These are phyloP conservation scores for Stephania japonica DNA, from an alignment of 164 flowering plant genomes.

Conservation along the genomic window DNA sequence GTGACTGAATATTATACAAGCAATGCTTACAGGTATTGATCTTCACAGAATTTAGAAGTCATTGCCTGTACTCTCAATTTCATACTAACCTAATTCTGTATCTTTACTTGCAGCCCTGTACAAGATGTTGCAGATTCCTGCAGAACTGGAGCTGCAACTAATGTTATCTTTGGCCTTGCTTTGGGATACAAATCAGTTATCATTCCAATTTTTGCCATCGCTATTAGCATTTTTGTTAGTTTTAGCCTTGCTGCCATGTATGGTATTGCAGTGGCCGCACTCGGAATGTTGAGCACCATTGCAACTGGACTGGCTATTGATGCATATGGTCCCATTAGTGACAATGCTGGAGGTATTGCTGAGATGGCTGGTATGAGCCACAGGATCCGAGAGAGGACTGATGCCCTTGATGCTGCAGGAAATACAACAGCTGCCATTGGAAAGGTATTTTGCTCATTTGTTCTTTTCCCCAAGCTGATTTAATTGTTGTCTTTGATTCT, in stretches of 20 bases:
- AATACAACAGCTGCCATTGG: constrained; percentile 84
- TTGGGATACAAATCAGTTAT: constrained; percentile 22
- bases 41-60: not conserved
- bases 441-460: constrained; percentile 33
- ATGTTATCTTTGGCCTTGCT: constrained; percentile 21
- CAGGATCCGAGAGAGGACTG: constrained; percentile 68
- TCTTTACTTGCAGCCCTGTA: constrained; percentile 19
- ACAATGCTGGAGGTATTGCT: constrained; percentile 78
- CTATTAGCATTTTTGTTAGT: constrained; percentile 18
- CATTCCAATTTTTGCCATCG: constrained; percentile 22
- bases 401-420: constrained; percentile 76
- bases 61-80: not conserved
- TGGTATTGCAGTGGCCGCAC: constrained; percentile 28
- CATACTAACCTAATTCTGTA: not conserved
- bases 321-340: constrained; percentile 74
- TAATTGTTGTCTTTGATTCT: not conserved
- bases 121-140: constrained; percentile 25
- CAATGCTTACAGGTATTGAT: constrained; percentile 18
- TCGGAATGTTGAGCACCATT: constrained; percentile 55
- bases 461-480: not conserved
- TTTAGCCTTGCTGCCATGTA: constrained; percentile 24
- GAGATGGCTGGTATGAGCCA: constrained; percentile 87
- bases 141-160: constrained; percentile 25
- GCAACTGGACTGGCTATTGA: constrained; percentile 71
- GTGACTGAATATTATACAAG: constrained; percentile 20